Evolutionary conservation across 768 basidiomycete genomes (phyloP), one percentile per base, ranked within the genome.

Genomic region (Tricholoma hemisulphureum): DNA sequence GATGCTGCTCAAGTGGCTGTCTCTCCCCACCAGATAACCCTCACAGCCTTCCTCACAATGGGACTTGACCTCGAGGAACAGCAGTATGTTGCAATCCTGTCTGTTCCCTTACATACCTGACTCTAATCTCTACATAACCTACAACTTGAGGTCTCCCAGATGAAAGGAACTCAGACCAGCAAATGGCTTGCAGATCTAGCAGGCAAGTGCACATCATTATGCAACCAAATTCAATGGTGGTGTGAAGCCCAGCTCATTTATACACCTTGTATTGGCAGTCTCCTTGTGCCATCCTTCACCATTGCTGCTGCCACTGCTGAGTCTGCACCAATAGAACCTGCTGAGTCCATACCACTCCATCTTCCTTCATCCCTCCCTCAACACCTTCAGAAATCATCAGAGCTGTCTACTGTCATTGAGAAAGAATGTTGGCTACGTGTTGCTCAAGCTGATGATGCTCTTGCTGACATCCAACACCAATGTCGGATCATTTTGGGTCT

Each of bases 401-500:
- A 48, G 11, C 28, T 48, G 23, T 29, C 28, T 24, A 29, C 45
- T 23, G 18, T 29, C 46, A 23, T 48, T 48, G 10, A 24, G 13
- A 43, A 45, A 26, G 69, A 65, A 43, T 18, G 4, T 1, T 45
- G 58, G 2, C 54, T 71, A 9, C 54, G 65, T 0, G 26, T 56
- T 21, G 67, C 65, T 1, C 61, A 65, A 18, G 63, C 61, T 29
- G 52, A 66, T 31, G 65, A 71, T 43, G 58, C 64, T 9, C 58
- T 71, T 1, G 50, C 26, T n/a, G 62, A 64, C n/a, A 55, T 69
- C 21, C 61, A 62, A 4, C 54, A 56, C 10, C 60, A 56, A 7
- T 58, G 55, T 0, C 63, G 57, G 0, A 58, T 65, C n/a, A 60
- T 60, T 0, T 52, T 48, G 0, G 59, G 67, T 1, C 58, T 69